These are phyloP conservation scores for Pichia exigua DNA, from an alignment of 805 yeast species.

Conservation along the genomic window DNA sequence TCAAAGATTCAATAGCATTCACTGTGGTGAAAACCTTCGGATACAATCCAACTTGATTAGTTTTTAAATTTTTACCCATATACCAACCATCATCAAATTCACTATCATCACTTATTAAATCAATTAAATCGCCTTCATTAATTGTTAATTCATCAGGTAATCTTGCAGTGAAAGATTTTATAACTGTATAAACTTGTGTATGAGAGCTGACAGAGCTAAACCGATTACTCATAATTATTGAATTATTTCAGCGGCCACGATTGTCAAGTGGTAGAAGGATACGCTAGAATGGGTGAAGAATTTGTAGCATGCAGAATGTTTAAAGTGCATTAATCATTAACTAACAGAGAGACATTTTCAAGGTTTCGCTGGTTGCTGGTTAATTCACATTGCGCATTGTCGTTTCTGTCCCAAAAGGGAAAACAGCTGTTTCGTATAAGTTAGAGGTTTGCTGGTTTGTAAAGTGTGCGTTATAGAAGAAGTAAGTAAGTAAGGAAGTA, in stretches of 20 bases:
- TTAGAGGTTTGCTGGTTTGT: background rate
- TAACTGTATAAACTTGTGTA: conserved; percentile 39
- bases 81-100: conserved; percentile 98
- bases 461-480: background rate
- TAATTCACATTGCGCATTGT: background rate
- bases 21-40: conserved; percentile 77
- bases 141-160: conserved; percentile 84
- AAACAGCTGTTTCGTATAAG: background rate
- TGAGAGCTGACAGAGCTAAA: background rate
- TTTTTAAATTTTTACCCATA: conserved; percentile 70
- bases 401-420: background rate
- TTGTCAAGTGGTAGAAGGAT: background rate
- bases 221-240: background rate
- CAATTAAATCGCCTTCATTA: conserved; percentile 75
- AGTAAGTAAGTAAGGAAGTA: too few relatives aligned
- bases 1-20: background rate
- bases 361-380: background rate
- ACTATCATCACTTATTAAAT: conserved; percentile 84
- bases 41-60: conserved; percentile 76
- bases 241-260: background rate
- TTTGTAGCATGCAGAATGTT: background rate
- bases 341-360: background rate
- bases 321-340: too few relatives aligned
- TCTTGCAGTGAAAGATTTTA: conserved; percentile 81
- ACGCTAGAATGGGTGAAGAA: too few relatives aligned